Evolutionary conservation across 2,329 filamentous ascomycete genomes (phyloP).

Genomic region (Pleomassaria siparia): DNA sequence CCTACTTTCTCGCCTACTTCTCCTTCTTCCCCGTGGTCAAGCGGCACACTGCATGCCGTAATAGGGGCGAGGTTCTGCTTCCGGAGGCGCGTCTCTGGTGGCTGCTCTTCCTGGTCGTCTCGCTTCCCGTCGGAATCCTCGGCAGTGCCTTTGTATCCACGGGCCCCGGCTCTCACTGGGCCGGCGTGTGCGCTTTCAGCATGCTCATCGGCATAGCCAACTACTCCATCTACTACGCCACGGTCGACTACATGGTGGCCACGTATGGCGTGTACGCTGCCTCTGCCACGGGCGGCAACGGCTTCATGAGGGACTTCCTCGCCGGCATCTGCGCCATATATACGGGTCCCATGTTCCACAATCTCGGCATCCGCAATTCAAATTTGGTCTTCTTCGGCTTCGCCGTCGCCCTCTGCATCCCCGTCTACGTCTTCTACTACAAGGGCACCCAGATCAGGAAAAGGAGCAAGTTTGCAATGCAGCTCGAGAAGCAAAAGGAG

Average conservation of each 20-base stretch:
- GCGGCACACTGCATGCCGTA: slow-evolving; percentile 49
- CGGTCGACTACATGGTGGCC: slow-evolving; percentile 77
- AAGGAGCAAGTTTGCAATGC: too few relatives aligned
- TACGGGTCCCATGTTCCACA: slow-evolving; percentile 42
- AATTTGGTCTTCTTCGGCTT: slow-evolving; percentile 52
- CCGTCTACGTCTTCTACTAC: slow-evolving; percentile 59
- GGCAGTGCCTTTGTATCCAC: slow-evolving; percentile 61
- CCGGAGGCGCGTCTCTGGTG: slow-evolving; percentile 68
- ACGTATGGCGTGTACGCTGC: slow-evolving; percentile 73
- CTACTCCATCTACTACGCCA: slow-evolving; percentile 73
- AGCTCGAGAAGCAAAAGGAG: too few relatives aligned
- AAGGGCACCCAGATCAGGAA: slow-evolving; percentile 55
- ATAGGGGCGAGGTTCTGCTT: slow-evolving; percentile 48
- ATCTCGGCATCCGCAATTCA: slow-evolving; percentile 24
- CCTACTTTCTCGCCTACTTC: slow-evolving; percentile 64
- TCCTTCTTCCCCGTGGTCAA: slow-evolving; percentile 56
- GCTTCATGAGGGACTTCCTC: slow-evolving; percentile 72
- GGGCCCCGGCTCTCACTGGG: slow-evolving; percentile 67
- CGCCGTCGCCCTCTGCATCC: slow-evolving; percentile 51
- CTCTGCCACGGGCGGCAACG: slow-evolving; percentile 75
- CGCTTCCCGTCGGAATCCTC: slow-evolving; percentile 66
- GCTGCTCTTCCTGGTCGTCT: slow-evolving; percentile 62
- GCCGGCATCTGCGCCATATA: slow-evolving; percentile 69
- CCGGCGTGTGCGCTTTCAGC: slow-evolving; percentile 54
- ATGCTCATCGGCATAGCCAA: slow-evolving; percentile 66